Evolutionary conservation across 2,329 filamentous ascomycete species (phyloP).

Genomic region (Atkinsonella hypoxylon): DNA sequence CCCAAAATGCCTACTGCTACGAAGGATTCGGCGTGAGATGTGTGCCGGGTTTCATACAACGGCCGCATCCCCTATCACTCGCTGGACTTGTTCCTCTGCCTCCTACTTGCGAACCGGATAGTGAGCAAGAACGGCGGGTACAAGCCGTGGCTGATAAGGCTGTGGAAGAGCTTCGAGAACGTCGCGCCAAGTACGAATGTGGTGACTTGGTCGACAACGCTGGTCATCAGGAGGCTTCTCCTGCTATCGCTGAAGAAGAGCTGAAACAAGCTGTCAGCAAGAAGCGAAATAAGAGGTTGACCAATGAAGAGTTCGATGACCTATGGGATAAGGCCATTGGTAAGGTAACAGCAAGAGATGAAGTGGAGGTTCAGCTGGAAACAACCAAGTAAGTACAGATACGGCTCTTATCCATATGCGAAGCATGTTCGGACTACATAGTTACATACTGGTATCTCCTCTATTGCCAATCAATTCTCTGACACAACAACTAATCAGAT

Average conservation of each 20-base stretch:
- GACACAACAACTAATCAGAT: slow-evolving; percentile 77
- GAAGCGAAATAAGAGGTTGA: slow-evolving; percentile 73
- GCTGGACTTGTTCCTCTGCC: slow-evolving; percentile 72
- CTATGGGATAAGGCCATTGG: slow-evolving; percentile 66
- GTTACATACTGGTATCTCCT: not conserved
- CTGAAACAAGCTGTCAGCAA: slow-evolving; percentile 66
- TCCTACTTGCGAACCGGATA: slow-evolving; percentile 89
- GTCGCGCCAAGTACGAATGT: slow-evolving; percentile 83
- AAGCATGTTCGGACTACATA: not conserved
- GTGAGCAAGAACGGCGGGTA: slow-evolving; percentile 78
- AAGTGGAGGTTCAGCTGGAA: slow-evolving; percentile 36
- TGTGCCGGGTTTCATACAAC: slow-evolving; percentile 76
- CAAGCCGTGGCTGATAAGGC: slow-evolving; percentile 80
- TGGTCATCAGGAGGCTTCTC: slow-evolving; percentile 45
- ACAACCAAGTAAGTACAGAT: slow-evolving; percentile 39
- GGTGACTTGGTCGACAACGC: slow-evolving; percentile 55
- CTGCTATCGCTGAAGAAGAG: slow-evolving; percentile 53
- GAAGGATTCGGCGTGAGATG: slow-evolving; percentile 65
- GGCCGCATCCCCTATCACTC: slow-evolving; percentile 71
- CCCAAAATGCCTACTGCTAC: slow-evolving; percentile 81
- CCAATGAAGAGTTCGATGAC: slow-evolving; percentile 80
- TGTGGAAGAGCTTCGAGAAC: slow-evolving; percentile 73
- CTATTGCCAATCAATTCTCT: slow-evolving; percentile 25
- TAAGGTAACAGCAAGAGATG: slow-evolving; percentile 53
- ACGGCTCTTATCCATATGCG: slow-evolving; percentile 8